These are phyloP conservation scores for Linum trigynum DNA, from an alignment of 345 rosid genomes.

Conservation along the genomic window DNA sequence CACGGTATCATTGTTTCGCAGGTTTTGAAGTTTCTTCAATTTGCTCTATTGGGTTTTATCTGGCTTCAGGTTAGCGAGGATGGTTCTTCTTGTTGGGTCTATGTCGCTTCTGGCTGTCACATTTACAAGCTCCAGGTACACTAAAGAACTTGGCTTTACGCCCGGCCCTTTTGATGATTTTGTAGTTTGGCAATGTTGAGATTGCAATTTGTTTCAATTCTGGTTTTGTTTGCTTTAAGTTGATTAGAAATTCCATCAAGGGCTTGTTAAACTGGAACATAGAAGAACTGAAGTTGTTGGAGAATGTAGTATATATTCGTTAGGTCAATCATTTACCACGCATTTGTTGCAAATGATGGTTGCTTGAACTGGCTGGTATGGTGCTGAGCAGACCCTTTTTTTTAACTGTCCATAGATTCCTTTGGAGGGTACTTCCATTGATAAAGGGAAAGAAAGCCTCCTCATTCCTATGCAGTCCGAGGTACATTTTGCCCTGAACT, in stretches of 20 bases:
- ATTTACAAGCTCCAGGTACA: slow-evolving; percentile 41
- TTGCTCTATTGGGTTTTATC: not conserved
- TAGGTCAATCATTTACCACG: not conserved
- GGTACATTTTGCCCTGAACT: slow-evolving; percentile 21
- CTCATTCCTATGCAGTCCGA: slow-evolving; percentile 38
- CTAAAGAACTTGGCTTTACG: not conserved
- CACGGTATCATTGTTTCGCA: not conserved
- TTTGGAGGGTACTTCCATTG: slow-evolving; percentile 32
- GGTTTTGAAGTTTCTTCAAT: not conserved
- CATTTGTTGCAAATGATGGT: not conserved
- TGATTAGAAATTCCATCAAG: not conserved
- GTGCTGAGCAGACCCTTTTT: not conserved
- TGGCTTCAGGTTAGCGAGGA: slow-evolving; percentile 32
- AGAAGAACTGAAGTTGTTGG: not conserved
- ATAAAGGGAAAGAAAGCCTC: slow-evolving; percentile 54
- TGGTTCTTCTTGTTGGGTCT: slow-evolving; percentile 40
- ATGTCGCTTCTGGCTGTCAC: slow-evolving; percentile 56
- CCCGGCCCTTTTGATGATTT: not conserved
- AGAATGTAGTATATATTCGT: not conserved
- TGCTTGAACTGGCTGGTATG: not conserved
- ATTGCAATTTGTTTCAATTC: not conserved
- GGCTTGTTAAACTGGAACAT: not conserved
- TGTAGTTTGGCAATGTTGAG: not conserved
- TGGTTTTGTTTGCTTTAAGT: no score
- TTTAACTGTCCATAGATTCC: slow-evolving; percentile 27